phyloP scores from a whole-genome alignment of 108 stramenopile species.

The Bacterosira constricta region DNA sequence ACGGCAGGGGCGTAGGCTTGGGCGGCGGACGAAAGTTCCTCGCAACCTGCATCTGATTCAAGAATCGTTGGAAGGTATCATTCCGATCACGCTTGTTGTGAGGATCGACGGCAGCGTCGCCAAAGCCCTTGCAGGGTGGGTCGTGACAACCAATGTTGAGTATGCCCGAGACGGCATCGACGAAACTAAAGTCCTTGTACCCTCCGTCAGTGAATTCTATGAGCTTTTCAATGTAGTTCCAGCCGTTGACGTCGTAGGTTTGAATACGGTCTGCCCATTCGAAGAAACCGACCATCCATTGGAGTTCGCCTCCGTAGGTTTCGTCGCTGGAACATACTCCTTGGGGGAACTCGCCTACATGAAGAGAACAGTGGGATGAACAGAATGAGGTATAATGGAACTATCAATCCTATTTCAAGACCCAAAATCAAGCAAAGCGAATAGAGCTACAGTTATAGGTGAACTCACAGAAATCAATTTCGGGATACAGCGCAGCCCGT shows the following conservation, averaged over 20 bases:
- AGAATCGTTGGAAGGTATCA: conserved; percentile 38
- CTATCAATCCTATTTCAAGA: too few species aligned
- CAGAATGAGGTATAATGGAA: too few species aligned
- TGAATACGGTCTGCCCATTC: conserved; percentile 53
- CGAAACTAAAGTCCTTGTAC: conserved; percentile 38
- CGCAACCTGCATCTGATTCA: conserved; percentile 30
- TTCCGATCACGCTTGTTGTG: conserved; percentile 39
- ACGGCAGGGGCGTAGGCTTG: conserved; percentile 30
- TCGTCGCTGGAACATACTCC: conserved; percentile 46
- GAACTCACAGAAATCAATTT: conserved; percentile 51
- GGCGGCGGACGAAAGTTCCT: conserved; percentile 29
- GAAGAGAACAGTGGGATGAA: too few species aligned
- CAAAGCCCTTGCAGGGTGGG: conserved; percentile 40
- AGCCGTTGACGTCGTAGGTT: conserved; percentile 39
- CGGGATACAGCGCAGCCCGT: conserved; percentile 25
- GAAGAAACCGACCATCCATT: conserved; percentile 53
- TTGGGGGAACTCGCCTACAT: too few species aligned
- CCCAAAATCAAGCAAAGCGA: too few species aligned
- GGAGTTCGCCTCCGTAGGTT: conserved; percentile 43
- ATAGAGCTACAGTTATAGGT: too few species aligned
- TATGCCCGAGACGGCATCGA: conserved; percentile 36
- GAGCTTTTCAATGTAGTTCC: conserved; percentile 43
- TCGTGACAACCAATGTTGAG: conserved; percentile 43
- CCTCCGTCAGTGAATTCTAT: conserved; percentile 40
- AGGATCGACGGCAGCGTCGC: conserved; percentile 13